phyloP scores from a whole-genome alignment of 257 asterid genomes.

The Coffea eugenioides region DNA sequence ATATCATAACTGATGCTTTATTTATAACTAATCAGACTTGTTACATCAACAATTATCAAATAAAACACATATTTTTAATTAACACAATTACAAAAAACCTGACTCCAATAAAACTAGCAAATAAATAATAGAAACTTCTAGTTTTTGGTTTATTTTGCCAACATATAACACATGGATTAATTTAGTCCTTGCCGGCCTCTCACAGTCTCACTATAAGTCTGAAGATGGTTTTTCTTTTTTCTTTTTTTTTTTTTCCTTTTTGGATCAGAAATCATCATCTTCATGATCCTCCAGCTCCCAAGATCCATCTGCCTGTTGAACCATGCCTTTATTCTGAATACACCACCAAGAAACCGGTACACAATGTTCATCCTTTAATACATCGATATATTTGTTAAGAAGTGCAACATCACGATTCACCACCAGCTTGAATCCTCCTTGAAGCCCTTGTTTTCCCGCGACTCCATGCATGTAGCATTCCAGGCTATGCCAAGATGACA shows the following conservation, averaged over 20 bases:
- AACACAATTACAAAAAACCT: too few species aligned
- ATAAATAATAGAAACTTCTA: too few species aligned
- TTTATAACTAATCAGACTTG: too few species aligned
- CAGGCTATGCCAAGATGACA: constrained; percentile 51
- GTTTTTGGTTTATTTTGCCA: too few species aligned
- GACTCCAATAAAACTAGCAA: too few species aligned
- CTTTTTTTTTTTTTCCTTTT: not conserved
- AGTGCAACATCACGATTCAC: constrained; percentile 53
- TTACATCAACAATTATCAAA: too few species aligned
- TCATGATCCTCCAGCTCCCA: constrained; percentile 68
- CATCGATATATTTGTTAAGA: constrained; percentile 53
- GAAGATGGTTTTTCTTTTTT: not conserved
- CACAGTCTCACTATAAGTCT: not conserved
- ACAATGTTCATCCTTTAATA: constrained; percentile 48
- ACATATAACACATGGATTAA: too few species aligned
- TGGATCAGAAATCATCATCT: constrained; percentile 9
- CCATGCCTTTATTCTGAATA: constrained; percentile 66
- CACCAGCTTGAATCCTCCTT: constrained; percentile 45
- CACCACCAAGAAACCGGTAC: constrained; percentile 71
- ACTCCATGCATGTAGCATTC: constrained; percentile 77
- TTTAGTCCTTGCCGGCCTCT: too few species aligned
- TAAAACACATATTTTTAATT: too few species aligned
- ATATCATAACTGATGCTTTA: too few species aligned
- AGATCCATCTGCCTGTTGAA: constrained; percentile 72
- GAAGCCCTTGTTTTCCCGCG: constrained; percentile 62